Evolutionary conservation across 2,329 filamentous ascomycete genomes (phyloP), one percentile per base, ranked within the genome.

Genomic region (Diaporthe vaccinii): DNA sequence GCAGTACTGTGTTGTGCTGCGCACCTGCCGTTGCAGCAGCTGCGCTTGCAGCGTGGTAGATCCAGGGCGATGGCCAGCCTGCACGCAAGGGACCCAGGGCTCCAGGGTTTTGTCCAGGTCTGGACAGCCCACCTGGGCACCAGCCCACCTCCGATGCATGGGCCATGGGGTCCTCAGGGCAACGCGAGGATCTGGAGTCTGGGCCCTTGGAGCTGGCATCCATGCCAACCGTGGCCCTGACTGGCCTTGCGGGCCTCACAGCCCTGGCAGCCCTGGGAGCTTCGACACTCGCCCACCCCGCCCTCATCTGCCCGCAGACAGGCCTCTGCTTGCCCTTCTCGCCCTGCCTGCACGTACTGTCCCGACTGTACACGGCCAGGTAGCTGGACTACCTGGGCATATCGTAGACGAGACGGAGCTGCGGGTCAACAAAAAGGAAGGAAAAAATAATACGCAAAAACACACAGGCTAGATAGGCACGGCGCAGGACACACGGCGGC

Each of bases 281-380:
- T 65, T 53, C 49, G 49, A 69, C 65, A 69, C 65, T 49, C 65
- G 65, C 65, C 65, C 65, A 55, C 65, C 65, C 65, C 65, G 65
- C 65, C 65, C 65, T 69, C 65, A 69, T 69, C 65, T 55, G 65
- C 65, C 65, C 34, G 65, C 65, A 69, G 65, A 55, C 65, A 69
- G 65, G 65, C 65, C 65, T 55, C 28, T 69, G 65, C 65, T 69
- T 69, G 65, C 65, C 65, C 34, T 55, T 28, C 49, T 55, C 49
- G 65, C 61, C 61, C 61, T 67, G 41, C 28, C n/a, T 67, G 41
- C 61, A 67, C 28, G 31, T 49, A 22, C 34, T 61, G 57, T 25
- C 34, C 34, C 22, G 57, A 44, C 61, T 41, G 41, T 34, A 67
- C 61, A 22, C 31, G 28, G 41, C 17, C 41, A 20, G 6, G 61